Conservation (phyloP, 345 rosid genomes). For the Nephelium lappaceum region DNA sequence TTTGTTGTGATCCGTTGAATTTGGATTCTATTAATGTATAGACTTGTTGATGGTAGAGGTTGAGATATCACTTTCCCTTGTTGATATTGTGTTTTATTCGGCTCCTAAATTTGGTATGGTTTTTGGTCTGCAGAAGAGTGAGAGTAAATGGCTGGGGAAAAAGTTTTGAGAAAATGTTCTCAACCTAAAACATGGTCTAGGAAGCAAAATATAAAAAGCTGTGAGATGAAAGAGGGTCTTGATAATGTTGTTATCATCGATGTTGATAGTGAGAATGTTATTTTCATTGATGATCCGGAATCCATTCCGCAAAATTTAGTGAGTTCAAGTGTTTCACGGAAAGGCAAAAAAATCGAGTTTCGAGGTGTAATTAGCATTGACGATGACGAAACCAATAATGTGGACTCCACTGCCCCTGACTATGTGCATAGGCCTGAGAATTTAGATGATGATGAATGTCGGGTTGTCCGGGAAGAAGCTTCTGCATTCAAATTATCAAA, state of each 20-base stretch:
- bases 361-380: constrained; percentile 62
- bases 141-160: constrained; percentile 41
- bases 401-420: constrained; percentile 27
- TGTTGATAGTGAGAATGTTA: constrained; percentile 65
- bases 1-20: neutral
- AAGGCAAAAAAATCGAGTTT: constrained; percentile 35
- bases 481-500: constrained; percentile 44
- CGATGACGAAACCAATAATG: constrained; percentile 49
- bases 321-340: constrained; percentile 35
- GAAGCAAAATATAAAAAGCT: constrained; percentile 42
- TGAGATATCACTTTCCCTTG: neutral
- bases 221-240: constrained; percentile 33
- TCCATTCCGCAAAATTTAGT: constrained; percentile 39
- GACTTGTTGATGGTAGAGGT: neutral
- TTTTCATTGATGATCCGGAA: constrained; percentile 63
- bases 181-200: constrained; percentile 40
- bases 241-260: constrained; percentile 66
- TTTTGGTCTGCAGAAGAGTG: neutral
- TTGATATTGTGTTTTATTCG: constrained; percentile 4
- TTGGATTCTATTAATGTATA: neutral
- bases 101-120: constrained; percentile 17
- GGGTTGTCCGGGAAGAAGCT: constrained; percentile 40
- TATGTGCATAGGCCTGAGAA: constrained; percentile 24
- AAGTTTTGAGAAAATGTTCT: constrained; percentile 44
- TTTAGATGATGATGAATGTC: constrained; percentile 44